Conservation (phyloP, 495 filamentous ascomycete species). For the Hypoxylon perforatum region DNA sequence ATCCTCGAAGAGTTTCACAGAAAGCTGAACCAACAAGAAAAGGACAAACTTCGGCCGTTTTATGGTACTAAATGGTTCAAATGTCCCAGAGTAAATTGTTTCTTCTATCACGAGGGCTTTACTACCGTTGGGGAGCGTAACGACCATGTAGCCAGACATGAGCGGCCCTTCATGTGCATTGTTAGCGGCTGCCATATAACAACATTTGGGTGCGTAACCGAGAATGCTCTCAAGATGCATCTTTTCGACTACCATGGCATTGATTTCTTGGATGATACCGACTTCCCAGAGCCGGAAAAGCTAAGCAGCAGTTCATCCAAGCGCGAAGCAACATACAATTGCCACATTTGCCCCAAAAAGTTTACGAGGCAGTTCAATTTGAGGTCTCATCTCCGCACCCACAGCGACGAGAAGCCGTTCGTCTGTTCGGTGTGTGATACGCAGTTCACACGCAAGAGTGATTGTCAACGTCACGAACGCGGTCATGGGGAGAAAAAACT, state of each 20-base stretch:
- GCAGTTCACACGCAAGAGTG: constrained; percentile 53
- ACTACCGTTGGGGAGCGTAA: constrained; percentile 37
- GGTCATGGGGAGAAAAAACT: constrained; percentile 57
- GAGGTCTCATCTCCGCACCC: constrained; percentile 55
- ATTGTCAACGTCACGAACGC: constrained; percentile 57
- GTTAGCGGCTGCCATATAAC: constrained; percentile 43
- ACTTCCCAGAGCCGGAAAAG: constrained; percentile 29
- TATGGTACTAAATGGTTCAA: constrained; percentile 55
- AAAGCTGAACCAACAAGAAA: not conserved
- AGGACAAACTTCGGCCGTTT: constrained; percentile 34
- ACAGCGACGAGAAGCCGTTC: constrained; percentile 57
- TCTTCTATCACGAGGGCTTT: constrained; percentile 56
- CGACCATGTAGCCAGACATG: constrained; percentile 50
- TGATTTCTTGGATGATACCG: constrained; percentile 12
- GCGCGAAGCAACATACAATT: constrained; percentile 46
- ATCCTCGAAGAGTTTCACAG: constrained; percentile 7
- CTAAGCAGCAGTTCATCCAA: not conserved
- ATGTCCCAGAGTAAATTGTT: constrained; percentile 54
- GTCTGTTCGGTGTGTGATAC: constrained; percentile 47
- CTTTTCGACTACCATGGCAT: constrained; percentile 31
- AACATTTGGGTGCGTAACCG: constrained; percentile 48
- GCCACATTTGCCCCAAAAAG: constrained; percentile 55
- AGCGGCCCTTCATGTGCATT: constrained; percentile 53
- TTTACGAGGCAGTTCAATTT: constrained; percentile 63
- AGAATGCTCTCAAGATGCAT: constrained; percentile 53